phyloP scores from a whole-genome alignment of 495 filamentous ascomycete species.

The Bacidia rubella region DNA sequence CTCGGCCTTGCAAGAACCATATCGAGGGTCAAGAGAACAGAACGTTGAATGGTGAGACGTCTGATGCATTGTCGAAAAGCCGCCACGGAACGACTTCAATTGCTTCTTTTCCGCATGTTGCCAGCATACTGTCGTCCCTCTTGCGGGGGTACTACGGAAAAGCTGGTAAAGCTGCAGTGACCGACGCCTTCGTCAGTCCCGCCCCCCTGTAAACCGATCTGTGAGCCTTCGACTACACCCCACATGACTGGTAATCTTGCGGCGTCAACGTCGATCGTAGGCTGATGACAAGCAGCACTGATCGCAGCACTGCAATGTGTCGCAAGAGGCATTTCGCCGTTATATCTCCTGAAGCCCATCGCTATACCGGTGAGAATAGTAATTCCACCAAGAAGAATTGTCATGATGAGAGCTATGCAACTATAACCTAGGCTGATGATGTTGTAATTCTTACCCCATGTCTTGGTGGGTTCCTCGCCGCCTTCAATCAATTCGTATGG shows the following conservation, averaged over 20 bases:
- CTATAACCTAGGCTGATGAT: constrained; percentile 22
- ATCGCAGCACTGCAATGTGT: constrained; percentile 32
- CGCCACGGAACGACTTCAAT: too few species aligned
- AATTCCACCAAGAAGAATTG: constrained; percentile 17
- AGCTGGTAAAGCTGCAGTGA: constrained; percentile 13
- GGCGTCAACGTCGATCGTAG: constrained; percentile 6
- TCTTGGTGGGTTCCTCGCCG: neutral
- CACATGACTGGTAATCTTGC: constrained; percentile 22
- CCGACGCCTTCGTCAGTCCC: constrained; percentile 3
- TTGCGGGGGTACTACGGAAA: constrained; percentile 7
- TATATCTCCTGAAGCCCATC: constrained; percentile 16
- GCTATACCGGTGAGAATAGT: constrained; percentile 18
- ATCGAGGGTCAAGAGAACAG: too few species aligned
- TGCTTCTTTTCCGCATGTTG: too few species aligned
- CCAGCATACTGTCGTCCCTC: constrained; percentile 9
- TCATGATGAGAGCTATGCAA: constrained; percentile 20
- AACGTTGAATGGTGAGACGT: too few species aligned
- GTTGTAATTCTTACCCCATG: too few species aligned
- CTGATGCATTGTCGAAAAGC: too few species aligned
- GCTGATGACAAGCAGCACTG: constrained; percentile 33
- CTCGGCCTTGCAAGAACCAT: too few species aligned
- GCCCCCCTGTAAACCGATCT: too few species aligned
- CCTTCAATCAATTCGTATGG: neutral
- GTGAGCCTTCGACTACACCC: constrained; percentile 17
- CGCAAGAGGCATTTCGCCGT: constrained; percentile 26